Evolutionary conservation across 371 early-diverging fungal genomes (phyloP).

Genomic region (Apophysomyces trapeziformis): DNA sequence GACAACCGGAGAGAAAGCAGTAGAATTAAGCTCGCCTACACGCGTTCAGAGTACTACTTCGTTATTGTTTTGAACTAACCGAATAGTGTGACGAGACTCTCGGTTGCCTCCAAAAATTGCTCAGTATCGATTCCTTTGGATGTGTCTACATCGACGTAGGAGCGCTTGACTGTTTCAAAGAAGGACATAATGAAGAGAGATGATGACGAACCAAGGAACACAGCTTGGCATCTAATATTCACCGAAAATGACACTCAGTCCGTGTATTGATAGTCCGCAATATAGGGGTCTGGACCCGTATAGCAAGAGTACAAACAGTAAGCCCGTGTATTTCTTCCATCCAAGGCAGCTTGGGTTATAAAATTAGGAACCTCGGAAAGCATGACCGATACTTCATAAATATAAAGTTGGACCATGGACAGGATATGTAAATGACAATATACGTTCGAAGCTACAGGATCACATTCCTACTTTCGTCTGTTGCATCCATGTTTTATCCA

Average conservation of each 20-base stretch:
- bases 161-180: slow-evolving; percentile 68
- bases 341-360: too few species aligned
- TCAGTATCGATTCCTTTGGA: slow-evolving; percentile 77
- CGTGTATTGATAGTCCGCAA: background rate
- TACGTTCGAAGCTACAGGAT: too few species aligned
- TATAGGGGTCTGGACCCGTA: too few species aligned
- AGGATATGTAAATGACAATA: too few species aligned
- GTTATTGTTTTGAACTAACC: slow-evolving; percentile 57
- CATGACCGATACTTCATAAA: too few species aligned
- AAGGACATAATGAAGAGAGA: slow-evolving; percentile 59
- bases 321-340: too few species aligned
- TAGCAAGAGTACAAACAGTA: too few species aligned
- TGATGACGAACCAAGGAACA: background rate
- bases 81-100: slow-evolving; percentile 81
- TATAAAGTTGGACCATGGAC: too few species aligned
- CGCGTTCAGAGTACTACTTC: background rate
- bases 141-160: slow-evolving; percentile 73
- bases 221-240: background rate
- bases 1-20: slow-evolving; percentile 86
- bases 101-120: slow-evolving; percentile 88
- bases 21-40: slow-evolving; percentile 68
- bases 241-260: background rate
- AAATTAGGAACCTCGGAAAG: too few species aligned
- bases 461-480: too few species aligned
- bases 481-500: too few species aligned